Conservation (phyloP, 2,329 filamentous ascomycete genomes). For the Neurospora sp. region DNA sequence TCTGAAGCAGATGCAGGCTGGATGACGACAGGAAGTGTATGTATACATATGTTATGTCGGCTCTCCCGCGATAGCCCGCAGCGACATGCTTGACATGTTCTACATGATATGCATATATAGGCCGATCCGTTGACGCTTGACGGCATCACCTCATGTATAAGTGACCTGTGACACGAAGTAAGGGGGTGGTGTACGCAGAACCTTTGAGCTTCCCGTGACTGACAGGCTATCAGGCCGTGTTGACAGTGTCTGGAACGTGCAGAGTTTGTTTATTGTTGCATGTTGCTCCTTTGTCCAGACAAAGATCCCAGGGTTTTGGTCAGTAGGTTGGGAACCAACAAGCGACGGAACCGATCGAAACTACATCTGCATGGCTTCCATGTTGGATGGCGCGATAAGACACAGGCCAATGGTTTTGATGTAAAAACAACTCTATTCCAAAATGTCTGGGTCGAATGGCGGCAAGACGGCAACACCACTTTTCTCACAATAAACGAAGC, state of each 20-base stretch:
- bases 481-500: background rate
- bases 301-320: slow-evolving; percentile 2
- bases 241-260: background rate
- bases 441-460: background rate
- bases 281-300: slow-evolving; percentile 2
- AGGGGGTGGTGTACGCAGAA: background rate
- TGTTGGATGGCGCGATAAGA: slow-evolving; percentile 11
- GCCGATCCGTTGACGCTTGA: background rate
- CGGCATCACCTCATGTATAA: background rate
- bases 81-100: background rate
- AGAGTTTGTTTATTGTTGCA: background rate
- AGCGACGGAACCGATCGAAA: slow-evolving; percentile 3
- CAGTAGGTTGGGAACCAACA: slow-evolving; percentile 8
- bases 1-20: background rate
- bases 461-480: background rate
- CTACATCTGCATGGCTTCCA: slow-evolving; percentile 3
- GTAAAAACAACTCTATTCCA: no score
- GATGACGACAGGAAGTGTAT: background rate
- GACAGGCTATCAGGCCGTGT: background rate
- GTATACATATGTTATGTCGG: background rate
- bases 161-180: background rate
- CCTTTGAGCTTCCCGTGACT: background rate
- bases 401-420: slow-evolving; percentile 6
- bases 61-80: background rate
- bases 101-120: background rate